These are phyloP conservation scores for Debaryomyces prosopidis DNA, from an alignment of 805 yeast species.

Conservation along the genomic window DNA sequence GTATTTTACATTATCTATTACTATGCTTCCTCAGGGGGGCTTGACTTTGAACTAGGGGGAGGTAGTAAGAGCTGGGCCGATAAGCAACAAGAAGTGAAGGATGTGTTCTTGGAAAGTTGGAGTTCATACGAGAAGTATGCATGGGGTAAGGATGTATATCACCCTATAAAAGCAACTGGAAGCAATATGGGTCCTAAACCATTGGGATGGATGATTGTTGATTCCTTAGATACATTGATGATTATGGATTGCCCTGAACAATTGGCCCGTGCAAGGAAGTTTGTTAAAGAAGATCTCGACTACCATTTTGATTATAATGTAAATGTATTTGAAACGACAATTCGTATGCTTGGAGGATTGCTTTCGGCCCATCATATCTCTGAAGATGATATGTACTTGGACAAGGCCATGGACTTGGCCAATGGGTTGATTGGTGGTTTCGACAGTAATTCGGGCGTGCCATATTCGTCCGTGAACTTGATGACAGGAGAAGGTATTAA, in stretches of 20 bases:
- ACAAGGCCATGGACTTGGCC: constrained; percentile 80
- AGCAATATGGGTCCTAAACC: constrained; percentile 79
- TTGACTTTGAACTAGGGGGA: not conserved
- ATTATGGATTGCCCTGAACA: constrained; percentile 72
- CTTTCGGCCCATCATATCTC: constrained; percentile 77
- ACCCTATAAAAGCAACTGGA: constrained; percentile 63
- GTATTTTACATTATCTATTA: constrained; percentile 43
- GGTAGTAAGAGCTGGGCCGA: constrained; percentile 39
- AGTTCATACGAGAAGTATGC: constrained; percentile 69
- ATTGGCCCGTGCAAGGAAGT: constrained; percentile 60
- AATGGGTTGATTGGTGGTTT: constrained; percentile 71
- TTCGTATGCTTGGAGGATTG: constrained; percentile 92
- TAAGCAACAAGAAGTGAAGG: constrained; percentile 58
- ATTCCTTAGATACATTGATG: constrained; percentile 78
- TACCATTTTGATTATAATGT: constrained; percentile 75
- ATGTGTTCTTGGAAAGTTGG: constrained; percentile 79
- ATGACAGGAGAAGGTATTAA: constrained; percentile 58
- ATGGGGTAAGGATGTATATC: constrained; percentile 82
- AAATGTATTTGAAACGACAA: constrained; percentile 91
- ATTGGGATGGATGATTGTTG: constrained; percentile 92
- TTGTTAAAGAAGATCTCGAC: constrained; percentile 71
- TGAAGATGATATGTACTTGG: constrained; percentile 66
- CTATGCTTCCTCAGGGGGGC: constrained; percentile 6
- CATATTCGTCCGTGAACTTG: constrained; percentile 77
- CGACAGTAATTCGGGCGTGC: constrained; percentile 65